These are phyloP conservation scores for Xylaria sp. DNA, from an alignment of 2,329 filamentous ascomycete species.

Conservation along the genomic window DNA sequence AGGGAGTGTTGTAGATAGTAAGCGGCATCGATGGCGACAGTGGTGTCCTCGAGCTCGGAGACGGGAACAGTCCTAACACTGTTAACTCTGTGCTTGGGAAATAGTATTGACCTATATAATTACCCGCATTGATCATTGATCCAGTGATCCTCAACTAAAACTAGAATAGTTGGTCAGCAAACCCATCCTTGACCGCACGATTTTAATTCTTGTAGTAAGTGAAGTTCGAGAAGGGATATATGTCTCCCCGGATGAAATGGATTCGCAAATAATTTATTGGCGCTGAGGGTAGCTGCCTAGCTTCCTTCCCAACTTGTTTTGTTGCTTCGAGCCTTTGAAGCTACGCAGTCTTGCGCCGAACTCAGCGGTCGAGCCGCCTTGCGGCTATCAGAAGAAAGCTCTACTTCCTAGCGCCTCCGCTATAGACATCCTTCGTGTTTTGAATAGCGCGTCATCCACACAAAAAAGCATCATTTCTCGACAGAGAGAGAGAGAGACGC, in stretches of 20 bases:
- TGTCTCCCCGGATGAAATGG: not conserved
- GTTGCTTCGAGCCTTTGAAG: not conserved
- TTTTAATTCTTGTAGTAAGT: not conserved
- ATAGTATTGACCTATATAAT: slow-evolving; percentile 30
- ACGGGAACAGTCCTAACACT: slow-evolving; percentile 67
- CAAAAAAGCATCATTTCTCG: not conserved
- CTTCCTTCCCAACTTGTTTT: not conserved
- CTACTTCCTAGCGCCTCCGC: not conserved
- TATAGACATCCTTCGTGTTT: not conserved
- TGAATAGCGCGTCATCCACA: not conserved
- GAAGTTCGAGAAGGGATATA: not conserved
- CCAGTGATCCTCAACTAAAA: slow-evolving; percentile 55
- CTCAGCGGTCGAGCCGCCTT: not conserved
- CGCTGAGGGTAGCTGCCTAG: not conserved
- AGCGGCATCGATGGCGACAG: slow-evolving; percentile 69
- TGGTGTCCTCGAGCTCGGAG: slow-evolving; percentile 76
- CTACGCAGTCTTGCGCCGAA: not conserved
- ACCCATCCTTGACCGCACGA: not conserved
- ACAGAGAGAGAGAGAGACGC: not conserved
- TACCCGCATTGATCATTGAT: slow-evolving; percentile 53
- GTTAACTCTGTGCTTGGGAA: slow-evolving; percentile 27
- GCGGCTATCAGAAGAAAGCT: not conserved
- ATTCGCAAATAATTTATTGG: not conserved
- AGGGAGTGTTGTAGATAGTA: slow-evolving; percentile 87
- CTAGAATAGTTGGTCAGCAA: slow-evolving; percentile 47